Evolutionary conservation across 768 basidiomycete species (phyloP), one percentile per base, ranked within the genome.

Genomic region (Amanita muscaria): DNA sequence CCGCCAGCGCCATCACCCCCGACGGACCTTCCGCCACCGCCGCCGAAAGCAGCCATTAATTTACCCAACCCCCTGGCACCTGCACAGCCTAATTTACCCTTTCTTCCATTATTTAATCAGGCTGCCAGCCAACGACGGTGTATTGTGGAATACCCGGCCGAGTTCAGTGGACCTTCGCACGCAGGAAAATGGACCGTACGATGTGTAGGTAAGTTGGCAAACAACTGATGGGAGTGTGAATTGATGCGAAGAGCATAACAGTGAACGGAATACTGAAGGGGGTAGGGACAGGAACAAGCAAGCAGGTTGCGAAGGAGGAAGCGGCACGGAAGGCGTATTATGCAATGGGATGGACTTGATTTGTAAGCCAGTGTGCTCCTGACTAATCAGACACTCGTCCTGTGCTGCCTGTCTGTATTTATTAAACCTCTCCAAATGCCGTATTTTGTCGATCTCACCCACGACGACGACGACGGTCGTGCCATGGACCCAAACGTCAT

Each of bases 301-400:
- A 88, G 59, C 84, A 88, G 55, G 61, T 75, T 2, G 85, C 85
- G 5, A 88, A 86, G 59, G 85, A 88, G 54, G 80, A 81, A 45
- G 85, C 85, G 0, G 84, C 85, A 14, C 70, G 74, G 46, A 66
- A 77, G 52, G 85, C 85, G 7, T 85, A 76, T 61, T 74, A 77
- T 54, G 71, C 74, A 7, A 80, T 88, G 82, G 84, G 85, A 25
- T 87, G 84, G 84, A 76, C 77, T 5, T 44, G 44, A 46, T 46
- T 46, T 45, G 36, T 45, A 33, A 45, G n/a, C 25, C 23, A 24
- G 22, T 6, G 19, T 25, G 41, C n/a, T 11, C 14, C 6, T 42
- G 19, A 22, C 23, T 35, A 30, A 42, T 35, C 32, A 23, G 16
- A 8, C 25, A n/a, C 22, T 27, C 4, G 5, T 12, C 4, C 34